These are phyloP conservation scores for Blastobotrys terrestris DNA, from an alignment of 805 yeast genomes.

Conservation along the genomic window DNA sequence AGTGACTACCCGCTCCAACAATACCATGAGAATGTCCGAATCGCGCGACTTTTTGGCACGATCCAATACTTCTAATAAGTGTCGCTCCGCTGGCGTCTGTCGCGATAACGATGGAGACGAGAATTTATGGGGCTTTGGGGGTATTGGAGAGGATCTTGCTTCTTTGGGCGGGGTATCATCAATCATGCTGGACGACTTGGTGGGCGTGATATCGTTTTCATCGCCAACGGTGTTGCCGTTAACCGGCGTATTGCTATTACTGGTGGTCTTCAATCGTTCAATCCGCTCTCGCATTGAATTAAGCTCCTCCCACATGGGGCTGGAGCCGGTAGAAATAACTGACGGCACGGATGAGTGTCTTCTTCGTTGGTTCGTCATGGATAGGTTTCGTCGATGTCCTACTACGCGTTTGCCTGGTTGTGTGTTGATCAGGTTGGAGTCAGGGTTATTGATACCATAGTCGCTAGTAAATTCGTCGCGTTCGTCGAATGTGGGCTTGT, in stretches of 20 bases:
- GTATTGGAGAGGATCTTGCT: background rate
- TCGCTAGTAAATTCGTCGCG: background rate
- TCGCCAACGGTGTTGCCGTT: background rate
- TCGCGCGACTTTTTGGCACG: slow-evolving; percentile 14
- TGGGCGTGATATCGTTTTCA: background rate
- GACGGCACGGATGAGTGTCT: background rate
- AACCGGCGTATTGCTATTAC: background rate
- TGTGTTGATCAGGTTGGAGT: background rate
- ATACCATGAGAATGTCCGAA: slow-evolving; percentile 17
- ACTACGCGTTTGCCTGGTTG: background rate
- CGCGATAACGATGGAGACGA: slow-evolving; percentile 10
- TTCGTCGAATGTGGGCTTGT: background rate
- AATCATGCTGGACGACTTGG: background rate
- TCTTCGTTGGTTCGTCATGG: background rate
- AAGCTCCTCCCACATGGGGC: slow-evolving; percentile 10
- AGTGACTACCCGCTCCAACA: slow-evolving; percentile 21
- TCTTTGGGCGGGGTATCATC: background rate
- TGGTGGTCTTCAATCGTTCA: slow-evolving; percentile 2
- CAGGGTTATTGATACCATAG: background rate
- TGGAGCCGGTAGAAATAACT: background rate
- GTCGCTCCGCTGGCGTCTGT: slow-evolving; percentile 21
- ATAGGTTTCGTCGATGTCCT: background rate
- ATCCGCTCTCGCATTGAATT: slow-evolving; percentile 11
- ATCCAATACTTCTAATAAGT: slow-evolving; percentile 17
- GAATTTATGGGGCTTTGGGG: background rate